These are phyloP conservation scores for Picea sitchensis DNA, from an alignment of 75 land plant genomes.

Conservation along the genomic window DNA sequence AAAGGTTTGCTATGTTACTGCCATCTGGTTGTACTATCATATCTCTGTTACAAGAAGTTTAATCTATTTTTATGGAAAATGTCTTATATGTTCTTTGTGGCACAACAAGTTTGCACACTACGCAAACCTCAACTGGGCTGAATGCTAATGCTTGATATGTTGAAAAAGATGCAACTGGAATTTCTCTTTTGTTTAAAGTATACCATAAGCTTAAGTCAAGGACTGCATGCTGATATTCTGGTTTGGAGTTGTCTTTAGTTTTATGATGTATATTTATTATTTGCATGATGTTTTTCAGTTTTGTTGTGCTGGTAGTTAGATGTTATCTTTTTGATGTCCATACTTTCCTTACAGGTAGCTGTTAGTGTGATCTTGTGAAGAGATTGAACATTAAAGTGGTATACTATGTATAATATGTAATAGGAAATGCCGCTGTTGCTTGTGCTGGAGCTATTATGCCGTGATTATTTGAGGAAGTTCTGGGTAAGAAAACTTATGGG, in stretches of 20 bases:
- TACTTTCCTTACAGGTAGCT: too few species aligned
- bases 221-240: not conserved
- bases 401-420: too few species aligned
- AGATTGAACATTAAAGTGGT: too few species aligned
- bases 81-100: not conserved
- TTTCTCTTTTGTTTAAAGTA: not conserved
- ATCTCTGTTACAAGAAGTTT: not conserved
- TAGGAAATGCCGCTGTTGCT: too few species aligned
- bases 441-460: too few species aligned
- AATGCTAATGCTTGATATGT: not conserved
- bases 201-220: not conserved
- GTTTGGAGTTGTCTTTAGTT: not conserved
- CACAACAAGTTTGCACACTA: not conserved
- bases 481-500: too few species aligned
- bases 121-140: not conserved
- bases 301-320: too few species aligned
- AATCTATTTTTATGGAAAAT: not conserved
- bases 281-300: not conserved
- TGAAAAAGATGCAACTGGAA: not conserved
- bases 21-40: not conserved
- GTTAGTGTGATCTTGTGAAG: too few species aligned
- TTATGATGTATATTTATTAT: not conserved
- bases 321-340: too few species aligned
- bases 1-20: constrained; percentile 46
- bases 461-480: too few species aligned